Evolutionary conservation across 257 asterid genomes (phyloP).

Genomic region (Penstemon barbatus): DNA sequence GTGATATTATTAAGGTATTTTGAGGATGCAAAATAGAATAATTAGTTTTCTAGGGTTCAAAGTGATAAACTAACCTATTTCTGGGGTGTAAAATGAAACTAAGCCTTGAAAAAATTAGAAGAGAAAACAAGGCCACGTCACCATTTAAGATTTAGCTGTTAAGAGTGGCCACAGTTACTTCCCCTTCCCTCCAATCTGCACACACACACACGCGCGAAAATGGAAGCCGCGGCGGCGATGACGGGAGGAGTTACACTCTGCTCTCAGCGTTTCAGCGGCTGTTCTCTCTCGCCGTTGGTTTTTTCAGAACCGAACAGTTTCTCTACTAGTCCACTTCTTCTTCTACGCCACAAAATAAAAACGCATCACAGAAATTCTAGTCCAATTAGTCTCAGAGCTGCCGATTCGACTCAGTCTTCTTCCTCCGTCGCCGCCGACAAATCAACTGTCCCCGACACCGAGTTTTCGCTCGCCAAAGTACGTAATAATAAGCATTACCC

Average conservation of each 20-base stretch:
- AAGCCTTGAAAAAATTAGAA: not conserved
- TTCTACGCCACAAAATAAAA: conserved; percentile 18
- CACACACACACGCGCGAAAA: not conserved
- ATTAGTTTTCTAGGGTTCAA: too few species aligned
- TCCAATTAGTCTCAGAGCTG: conserved; percentile 52
- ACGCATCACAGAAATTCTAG: conserved; percentile 19
- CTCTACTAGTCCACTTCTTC: conserved; percentile 23
- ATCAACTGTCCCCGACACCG: conserved; percentile 57
- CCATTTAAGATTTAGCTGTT: conserved; percentile 36
- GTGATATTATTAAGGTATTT: too few species aligned
- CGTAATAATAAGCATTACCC: not conserved
- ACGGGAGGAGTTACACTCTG: conserved; percentile 39
- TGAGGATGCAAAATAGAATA: too few species aligned
- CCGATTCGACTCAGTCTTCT: conserved; percentile 76
- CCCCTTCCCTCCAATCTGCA: conserved; percentile 26
- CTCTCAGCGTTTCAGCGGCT: conserved; percentile 37
- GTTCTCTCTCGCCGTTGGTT: conserved; percentile 35
- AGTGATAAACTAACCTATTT: too few species aligned
- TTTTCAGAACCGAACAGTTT: conserved; percentile 17
- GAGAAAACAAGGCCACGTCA: conserved; percentile 47
- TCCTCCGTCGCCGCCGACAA: conserved; percentile 45
- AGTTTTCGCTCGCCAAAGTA: conserved; percentile 84
- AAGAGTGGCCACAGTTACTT: conserved; percentile 31
- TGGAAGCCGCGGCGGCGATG: conserved; percentile 36
- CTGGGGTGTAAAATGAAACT: too few species aligned